Conservation (phyloP, 208 protist genomes). For the Acanthamoeba sp. region DNA sequence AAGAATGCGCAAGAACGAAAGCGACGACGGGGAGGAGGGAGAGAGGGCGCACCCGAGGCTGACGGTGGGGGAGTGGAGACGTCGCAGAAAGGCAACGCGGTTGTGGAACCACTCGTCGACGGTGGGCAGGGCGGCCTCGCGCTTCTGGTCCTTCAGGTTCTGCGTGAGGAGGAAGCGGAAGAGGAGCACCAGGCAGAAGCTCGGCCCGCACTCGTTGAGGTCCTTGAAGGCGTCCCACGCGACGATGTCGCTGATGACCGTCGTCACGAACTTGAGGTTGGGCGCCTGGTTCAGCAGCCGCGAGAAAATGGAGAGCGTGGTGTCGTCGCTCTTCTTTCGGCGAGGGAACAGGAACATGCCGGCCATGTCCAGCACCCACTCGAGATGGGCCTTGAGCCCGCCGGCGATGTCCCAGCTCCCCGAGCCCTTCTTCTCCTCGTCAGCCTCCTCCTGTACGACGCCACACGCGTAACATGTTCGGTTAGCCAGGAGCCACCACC, state of each 20-base stretch:
- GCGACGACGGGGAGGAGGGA: not conserved
- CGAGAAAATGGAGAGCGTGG: not conserved
- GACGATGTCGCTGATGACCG: conserved; percentile 25
- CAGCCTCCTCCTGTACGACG: not conserved
- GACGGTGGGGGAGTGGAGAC: not conserved
- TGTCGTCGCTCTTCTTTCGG: not conserved
- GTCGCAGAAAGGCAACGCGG: not conserved
- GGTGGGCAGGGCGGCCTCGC: conserved; percentile 4
- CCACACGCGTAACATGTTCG: too few relatives aligned
- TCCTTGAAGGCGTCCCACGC: conserved; percentile 2
- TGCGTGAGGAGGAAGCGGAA: conserved; percentile 14
- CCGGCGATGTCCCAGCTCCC: not conserved
- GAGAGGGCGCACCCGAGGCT: not conserved
- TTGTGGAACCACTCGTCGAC: conserved; percentile 17
- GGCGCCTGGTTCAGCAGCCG: not conserved
- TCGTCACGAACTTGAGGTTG: not conserved
- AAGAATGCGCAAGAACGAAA: not conserved
- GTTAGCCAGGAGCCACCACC: too few relatives aligned
- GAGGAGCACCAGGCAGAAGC: conserved; percentile 12
- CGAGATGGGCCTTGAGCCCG: not conserved
- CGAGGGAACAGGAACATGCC: conserved; percentile 15
- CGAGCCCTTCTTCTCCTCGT: not conserved
- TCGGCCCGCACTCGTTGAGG: conserved; percentile 10
- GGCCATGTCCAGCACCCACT: conserved; percentile 30
- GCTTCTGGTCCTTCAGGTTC: conserved; percentile 18